Conservation (phyloP, 495 filamentous ascomycete species). For the Hypomontagnella monticulosa region DNA sequence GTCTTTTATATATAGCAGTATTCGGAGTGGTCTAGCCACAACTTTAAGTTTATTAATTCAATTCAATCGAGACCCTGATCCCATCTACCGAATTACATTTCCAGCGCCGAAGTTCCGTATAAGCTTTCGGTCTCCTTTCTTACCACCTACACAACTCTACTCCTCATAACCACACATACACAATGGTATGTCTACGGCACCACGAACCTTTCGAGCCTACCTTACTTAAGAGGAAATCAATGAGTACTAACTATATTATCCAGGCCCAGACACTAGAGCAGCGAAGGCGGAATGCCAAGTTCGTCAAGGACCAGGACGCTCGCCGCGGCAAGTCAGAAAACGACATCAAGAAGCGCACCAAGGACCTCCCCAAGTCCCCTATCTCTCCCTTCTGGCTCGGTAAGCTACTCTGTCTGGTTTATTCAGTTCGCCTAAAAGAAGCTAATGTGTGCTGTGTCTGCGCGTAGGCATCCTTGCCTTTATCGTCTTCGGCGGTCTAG, state of each 20-base stretch:
- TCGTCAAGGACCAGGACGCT: conserved; percentile 77
- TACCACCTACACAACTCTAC: neutral
- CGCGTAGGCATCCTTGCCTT: conserved; percentile 76
- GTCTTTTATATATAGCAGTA: conserved; percentile 21
- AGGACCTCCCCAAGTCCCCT: conserved; percentile 73
- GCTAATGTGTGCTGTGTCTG: neutral
- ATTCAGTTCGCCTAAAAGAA: neutral
- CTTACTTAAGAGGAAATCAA: neutral
- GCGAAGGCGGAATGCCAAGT: conserved; percentile 86
- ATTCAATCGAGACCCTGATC: neutral
- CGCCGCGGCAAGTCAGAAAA: conserved; percentile 84
- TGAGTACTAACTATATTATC: neutral
- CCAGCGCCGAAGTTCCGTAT: conserved; percentile 7
- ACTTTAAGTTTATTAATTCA: conserved; percentile 14
- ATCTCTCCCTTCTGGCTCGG: conserved; percentile 85
- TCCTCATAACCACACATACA: conserved; percentile 13
- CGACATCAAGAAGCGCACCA: conserved; percentile 72
- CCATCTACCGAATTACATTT: neutral
- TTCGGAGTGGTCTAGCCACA: conserved; percentile 21
- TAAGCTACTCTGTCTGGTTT: conserved; percentile 57
- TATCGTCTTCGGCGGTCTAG: conserved; percentile 82
- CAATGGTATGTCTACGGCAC: conserved; percentile 28
- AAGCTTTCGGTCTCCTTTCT: conserved; percentile 1
- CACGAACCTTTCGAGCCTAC: too few relatives aligned
- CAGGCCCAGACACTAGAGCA: conserved; percentile 96